Evolutionary conservation across 768 basidiomycete genomes (phyloP).

Genomic region (Tephrocybe sp.): DNA sequence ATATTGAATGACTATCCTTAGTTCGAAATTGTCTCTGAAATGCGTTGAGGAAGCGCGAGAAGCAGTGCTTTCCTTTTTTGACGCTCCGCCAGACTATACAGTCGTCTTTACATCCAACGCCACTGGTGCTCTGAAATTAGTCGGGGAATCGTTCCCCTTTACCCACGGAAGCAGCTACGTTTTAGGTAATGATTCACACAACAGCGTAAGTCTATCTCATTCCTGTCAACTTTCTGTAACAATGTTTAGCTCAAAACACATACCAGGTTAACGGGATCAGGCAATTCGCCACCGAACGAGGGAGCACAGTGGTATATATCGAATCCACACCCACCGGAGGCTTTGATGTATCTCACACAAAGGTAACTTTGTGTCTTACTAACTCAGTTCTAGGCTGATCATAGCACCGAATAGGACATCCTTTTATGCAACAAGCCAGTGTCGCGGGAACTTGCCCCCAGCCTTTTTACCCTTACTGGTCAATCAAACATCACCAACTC

Average conservation of each 20-base stretch:
- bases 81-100: conserved; percentile 72
- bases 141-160: conserved; percentile 83
- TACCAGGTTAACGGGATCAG: background rate
- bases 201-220: conserved; percentile 63
- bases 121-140: conserved; percentile 74
- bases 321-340: conserved; percentile 65
- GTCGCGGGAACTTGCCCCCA: conserved; percentile 44
- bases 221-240: background rate
- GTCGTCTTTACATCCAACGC: conserved; percentile 85
- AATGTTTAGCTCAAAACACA: background rate
- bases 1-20: no score
- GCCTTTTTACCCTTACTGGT: conserved; percentile 74
- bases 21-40: conserved; percentile 68
- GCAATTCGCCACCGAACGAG: conserved; percentile 52
- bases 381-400: conserved; percentile 18
- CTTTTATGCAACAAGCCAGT: conserved; percentile 51
- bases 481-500: conserved; percentile 83
- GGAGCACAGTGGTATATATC: conserved; percentile 64
- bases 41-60: conserved; percentile 69
- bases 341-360: conserved; percentile 54
- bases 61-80: conserved; percentile 76
- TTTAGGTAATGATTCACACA: conserved; percentile 78
- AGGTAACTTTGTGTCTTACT: conserved; percentile 40
- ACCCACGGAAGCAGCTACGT: conserved; percentile 56
- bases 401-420: conserved; percentile 43